A percentile compares a stretch with the other conserved stretches of the same genome.
phyloP scores from a whole-genome alignment of 1,284 basidiomycete species.

The Boletellus deceptivus region DNA sequence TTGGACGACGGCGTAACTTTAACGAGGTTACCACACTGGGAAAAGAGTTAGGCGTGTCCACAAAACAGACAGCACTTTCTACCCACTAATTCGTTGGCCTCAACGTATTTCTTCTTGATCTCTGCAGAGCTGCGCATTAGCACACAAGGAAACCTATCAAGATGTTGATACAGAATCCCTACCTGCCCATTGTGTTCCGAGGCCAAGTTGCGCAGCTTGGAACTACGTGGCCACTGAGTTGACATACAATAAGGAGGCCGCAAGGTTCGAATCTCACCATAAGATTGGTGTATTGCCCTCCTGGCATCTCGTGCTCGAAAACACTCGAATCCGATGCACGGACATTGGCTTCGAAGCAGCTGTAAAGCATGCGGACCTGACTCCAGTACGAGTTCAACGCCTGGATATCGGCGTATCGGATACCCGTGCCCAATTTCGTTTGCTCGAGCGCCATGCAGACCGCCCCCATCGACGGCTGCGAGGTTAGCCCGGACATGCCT shows the following conservation, averaged over 20 bases:
- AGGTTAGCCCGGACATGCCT: slow-evolving; percentile 98
- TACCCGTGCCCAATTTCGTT: slow-evolving; percentile 92
- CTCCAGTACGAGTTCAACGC: slow-evolving; percentile 98
- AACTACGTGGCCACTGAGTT: slow-evolving; percentile 57
- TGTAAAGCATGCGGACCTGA: slow-evolving; percentile 93
- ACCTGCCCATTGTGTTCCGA: slow-evolving; percentile 96
- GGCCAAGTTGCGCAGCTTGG: slow-evolving; percentile 96
- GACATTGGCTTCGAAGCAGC: slow-evolving; percentile 98
- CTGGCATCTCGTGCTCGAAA: slow-evolving; percentile 99
- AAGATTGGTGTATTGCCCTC: slow-evolving; percentile 95
- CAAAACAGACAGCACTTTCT: slow-evolving; percentile 7
- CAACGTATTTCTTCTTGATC: slow-evolving; percentile 98
- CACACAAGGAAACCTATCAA: slow-evolving; percentile 5
- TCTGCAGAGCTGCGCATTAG: slow-evolving; percentile 45
- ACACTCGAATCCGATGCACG: slow-evolving; percentile 95
- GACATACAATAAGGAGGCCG: slow-evolving; percentile 8
- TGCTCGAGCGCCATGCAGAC: slow-evolving; percentile 95
- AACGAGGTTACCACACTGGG: slow-evolving; percentile 93
- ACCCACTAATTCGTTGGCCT: slow-evolving; percentile 87
- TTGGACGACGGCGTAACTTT: slow-evolving; percentile 99
- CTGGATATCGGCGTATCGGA: slow-evolving; percentile 96
- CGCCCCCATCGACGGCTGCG: slow-evolving; percentile 98
- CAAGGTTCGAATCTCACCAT: slow-evolving; percentile 55
- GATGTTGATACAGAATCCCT: slow-evolving; percentile 16
- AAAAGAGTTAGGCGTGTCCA: slow-evolving; percentile 13